Conservation (phyloP, 2,329 filamentous ascomycete genomes). For the Trichoderma sp. region DNA sequence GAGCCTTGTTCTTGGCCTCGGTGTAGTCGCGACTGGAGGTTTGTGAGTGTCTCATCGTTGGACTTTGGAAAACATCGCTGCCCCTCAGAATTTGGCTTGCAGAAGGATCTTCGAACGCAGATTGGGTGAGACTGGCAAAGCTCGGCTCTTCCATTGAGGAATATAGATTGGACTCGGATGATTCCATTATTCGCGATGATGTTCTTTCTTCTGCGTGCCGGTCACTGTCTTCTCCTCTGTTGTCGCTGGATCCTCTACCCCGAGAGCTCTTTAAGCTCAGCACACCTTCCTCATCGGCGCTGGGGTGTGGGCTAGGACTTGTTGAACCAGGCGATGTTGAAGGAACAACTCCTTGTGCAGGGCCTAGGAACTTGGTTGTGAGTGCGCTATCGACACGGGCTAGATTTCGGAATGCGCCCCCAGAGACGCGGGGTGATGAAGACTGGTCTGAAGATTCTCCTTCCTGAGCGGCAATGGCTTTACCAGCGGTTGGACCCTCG, state of each 20-base stretch:
- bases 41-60: conserved; percentile 61
- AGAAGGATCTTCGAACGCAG: conserved; percentile 74
- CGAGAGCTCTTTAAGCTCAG: conserved; percentile 46
- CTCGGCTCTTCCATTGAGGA: conserved; percentile 72
- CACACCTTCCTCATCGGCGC: conserved; percentile 54
- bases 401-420: conserved; percentile 35
- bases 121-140: conserved; percentile 68
- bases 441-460: conserved; percentile 24
- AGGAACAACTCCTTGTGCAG: conserved; percentile 62
- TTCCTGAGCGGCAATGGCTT: conserved; percentile 25
- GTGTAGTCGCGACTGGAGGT: conserved; percentile 37
- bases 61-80: conserved; percentile 85
- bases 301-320: conserved; percentile 56
- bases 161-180: conserved; percentile 74
- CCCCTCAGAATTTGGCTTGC: conserved; percentile 87
- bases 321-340: conserved; percentile 50
- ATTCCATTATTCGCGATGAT: conserved; percentile 58
- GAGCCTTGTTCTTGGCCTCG: conserved; percentile 24
- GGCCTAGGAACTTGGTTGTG: conserved; percentile 51
- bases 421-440: conserved; percentile 23
- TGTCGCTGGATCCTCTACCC: conserved; percentile 65
- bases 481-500: conserved; percentile 37
- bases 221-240: conserved; percentile 53
- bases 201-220: conserved; percentile 47
- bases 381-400: conserved; percentile 35